Conservation (phyloP, 257 asterid species). For the Solanum bulbocastanum region DNA sequence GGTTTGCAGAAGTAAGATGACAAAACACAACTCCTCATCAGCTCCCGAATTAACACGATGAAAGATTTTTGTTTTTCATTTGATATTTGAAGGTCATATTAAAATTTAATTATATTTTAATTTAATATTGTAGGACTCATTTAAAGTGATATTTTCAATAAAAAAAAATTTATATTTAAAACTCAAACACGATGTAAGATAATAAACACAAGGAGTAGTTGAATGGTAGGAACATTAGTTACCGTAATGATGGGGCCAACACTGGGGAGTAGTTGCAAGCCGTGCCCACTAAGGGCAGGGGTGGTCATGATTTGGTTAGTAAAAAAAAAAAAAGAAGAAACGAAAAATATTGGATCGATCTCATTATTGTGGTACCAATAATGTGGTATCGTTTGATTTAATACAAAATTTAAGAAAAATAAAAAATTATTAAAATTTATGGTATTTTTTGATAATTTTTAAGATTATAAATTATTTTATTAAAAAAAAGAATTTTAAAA, state of each 20-base stretch:
- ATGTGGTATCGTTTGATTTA: not conserved
- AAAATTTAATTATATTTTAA: too few relatives aligned
- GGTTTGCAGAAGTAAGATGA: not conserved
- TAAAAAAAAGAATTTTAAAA: too few relatives aligned
- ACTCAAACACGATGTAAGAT: not conserved
- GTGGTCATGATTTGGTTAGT: not conserved
- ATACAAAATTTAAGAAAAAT: not conserved
- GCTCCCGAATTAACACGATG: not conserved
- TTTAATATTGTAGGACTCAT: rapidly evolving
- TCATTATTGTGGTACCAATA: not conserved
- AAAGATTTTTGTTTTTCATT: not conserved
- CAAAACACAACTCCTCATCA: not conserved
- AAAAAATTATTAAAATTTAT: too few relatives aligned
- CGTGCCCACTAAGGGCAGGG: not conserved
- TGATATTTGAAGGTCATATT: too few relatives aligned
- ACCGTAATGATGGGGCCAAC: not conserved
- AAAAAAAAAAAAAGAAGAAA: too few relatives aligned
- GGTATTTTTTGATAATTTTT: too few relatives aligned
- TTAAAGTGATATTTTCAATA: too few relatives aligned
- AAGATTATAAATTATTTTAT: not conserved
- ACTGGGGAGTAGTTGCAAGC: not conserved
- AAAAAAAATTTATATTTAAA: too few relatives aligned
- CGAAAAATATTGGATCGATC: not conserved
- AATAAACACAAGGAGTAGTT: not conserved
- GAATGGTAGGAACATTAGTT: not conserved